These are phyloP conservation scores for Populus hybrid DNA, from an alignment of 441 rosid species.

Conservation along the genomic window DNA sequence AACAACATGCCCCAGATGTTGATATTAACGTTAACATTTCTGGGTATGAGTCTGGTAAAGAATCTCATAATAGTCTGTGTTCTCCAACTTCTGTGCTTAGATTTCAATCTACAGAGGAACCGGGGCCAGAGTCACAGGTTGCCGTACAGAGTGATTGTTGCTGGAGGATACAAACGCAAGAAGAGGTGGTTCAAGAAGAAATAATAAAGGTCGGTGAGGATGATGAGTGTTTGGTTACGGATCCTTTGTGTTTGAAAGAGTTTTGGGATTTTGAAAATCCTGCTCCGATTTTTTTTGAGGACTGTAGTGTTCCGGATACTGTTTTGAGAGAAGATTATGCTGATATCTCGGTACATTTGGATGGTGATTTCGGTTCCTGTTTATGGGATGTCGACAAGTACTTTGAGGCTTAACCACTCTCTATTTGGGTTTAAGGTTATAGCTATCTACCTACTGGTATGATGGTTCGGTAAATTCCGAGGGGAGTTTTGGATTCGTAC, in stretches of 20 bases:
- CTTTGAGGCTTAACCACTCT: slow-evolving; percentile 24
- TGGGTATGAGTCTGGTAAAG: slow-evolving; percentile 57
- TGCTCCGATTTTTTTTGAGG: slow-evolving; percentile 43
- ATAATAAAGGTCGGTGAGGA: not conserved
- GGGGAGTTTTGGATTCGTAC: slow-evolving; percentile 37
- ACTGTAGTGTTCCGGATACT: slow-evolving; percentile 26
- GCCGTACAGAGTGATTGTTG: not conserved
- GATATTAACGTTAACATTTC: slow-evolving; percentile 26
- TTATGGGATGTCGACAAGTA: no score
- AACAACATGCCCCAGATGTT: slow-evolving; percentile 12
- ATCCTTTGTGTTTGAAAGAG: slow-evolving; percentile 17
- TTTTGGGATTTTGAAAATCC: slow-evolving; percentile 30
- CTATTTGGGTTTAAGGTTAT: not conserved
- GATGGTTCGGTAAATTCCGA: slow-evolving; percentile 30
- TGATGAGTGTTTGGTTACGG: slow-evolving; percentile 7
- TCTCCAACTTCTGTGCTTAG: slow-evolving; percentile 87
- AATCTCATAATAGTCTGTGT: slow-evolving; percentile 39
- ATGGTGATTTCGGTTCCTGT: slow-evolving; percentile 51
- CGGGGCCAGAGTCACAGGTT: slow-evolving; percentile 18
- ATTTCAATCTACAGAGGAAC: slow-evolving; percentile 43
- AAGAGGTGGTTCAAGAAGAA: not conserved
- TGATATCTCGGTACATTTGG: slow-evolving; percentile 28
- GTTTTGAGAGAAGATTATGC: slow-evolving; percentile 24
- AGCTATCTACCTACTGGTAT: not conserved
- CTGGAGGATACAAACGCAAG: not conserved